A percentile compares a stretch with the other conserved stretches of the same genome.
Evolutionary conservation across 2,329 filamentous ascomycete species (phyloP).

Genomic region (Pleoardoris graminearum): DNA sequence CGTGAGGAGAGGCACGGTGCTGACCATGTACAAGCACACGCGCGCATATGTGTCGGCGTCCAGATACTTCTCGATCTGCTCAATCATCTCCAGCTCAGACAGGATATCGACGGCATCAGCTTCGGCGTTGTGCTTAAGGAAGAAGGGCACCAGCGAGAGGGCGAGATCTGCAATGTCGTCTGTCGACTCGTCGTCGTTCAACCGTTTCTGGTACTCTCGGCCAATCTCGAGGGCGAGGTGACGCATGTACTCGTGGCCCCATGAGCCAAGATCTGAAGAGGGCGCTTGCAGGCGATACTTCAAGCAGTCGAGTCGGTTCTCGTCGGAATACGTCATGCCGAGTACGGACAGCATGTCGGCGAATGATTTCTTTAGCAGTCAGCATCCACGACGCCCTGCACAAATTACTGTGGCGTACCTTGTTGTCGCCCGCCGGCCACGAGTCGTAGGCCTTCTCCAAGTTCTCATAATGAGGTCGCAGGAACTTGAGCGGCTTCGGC

Average conservation of each 20-base stretch:
- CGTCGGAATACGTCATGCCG: conserved; percentile 98
- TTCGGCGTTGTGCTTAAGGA: conserved; percentile 96
- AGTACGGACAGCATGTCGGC: conserved; percentile 97
- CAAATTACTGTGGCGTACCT: conserved; percentile 55
- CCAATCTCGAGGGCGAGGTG: conserved; percentile 96
- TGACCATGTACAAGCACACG: conserved; percentile 95
- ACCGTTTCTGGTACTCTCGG: conserved; percentile 85
- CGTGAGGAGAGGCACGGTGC: conserved; percentile 96
- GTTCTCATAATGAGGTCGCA: conserved; percentile 92
- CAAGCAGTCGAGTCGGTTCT: conserved; percentile 91
- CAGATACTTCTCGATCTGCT: conserved; percentile 83
- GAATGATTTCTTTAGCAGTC: conserved; percentile 62
- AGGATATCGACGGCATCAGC: conserved; percentile 96
- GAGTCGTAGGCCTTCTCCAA: conserved; percentile 85
- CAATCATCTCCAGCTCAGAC: conserved; percentile 97
- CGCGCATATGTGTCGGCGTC: conserved; percentile 92
- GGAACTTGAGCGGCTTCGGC: conserved; percentile 96
- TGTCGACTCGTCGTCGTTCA: conserved; percentile 81
- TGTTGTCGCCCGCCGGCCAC: conserved; percentile 83
- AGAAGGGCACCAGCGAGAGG: conserved; percentile 84
- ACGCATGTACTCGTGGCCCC: conserved; percentile 97
- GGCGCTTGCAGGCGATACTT: conserved; percentile 92
- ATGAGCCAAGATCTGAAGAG: conserved; percentile 89
- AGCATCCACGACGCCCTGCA: conserved; percentile 12
- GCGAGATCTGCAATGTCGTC: conserved; percentile 86